Evolutionary conservation across 2,329 filamentous ascomycete genomes (phyloP).

Genomic region (Nothophoma quercina): DNA sequence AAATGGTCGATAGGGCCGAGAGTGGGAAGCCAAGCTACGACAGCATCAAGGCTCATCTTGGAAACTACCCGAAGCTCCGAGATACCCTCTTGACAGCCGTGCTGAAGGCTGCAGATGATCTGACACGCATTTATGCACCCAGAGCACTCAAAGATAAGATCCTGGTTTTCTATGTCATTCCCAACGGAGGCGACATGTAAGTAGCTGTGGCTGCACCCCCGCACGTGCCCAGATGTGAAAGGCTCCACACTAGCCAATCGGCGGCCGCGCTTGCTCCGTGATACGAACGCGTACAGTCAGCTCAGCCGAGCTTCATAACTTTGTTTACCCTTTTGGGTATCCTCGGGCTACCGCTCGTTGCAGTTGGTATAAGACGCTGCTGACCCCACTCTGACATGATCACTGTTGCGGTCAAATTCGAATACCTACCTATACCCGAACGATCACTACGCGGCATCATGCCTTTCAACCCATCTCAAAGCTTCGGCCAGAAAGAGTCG

Average conservation of each 20-base stretch:
- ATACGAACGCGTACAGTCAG: conserved; percentile 3
- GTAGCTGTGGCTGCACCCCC: background rate
- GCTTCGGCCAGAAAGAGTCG: conserved; percentile 17
- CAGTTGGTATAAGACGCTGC: background rate
- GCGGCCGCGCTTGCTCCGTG: background rate
- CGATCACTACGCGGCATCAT: conserved; percentile 21
- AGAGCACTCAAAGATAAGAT: conserved; percentile 21
- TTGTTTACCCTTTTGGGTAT: background rate
- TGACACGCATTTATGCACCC: conserved; percentile 20
- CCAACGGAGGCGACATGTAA: conserved; percentile 20
- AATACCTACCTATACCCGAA: conserved; percentile 18
- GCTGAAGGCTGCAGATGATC: conserved; percentile 8
- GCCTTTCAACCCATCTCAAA: conserved; percentile 25
- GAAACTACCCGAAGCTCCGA: conserved; percentile 19
- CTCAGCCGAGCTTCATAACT: background rate
- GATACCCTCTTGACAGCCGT: conserved; percentile 11
- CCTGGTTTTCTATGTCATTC: conserved; percentile 18
- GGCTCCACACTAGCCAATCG: background rate
- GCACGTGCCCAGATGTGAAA: background rate
- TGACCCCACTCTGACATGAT: conserved; percentile 13
- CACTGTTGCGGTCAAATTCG: conserved; percentile 19
- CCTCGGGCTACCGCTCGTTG: background rate
- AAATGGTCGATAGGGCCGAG: conserved; percentile 14
- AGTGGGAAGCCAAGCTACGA: conserved; percentile 21
- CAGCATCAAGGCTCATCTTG: conserved; percentile 10